Base-by-base conservation (phyloP, 2,329 filamentous ascomycete genomes). In the Penicillium sp. region DNA sequence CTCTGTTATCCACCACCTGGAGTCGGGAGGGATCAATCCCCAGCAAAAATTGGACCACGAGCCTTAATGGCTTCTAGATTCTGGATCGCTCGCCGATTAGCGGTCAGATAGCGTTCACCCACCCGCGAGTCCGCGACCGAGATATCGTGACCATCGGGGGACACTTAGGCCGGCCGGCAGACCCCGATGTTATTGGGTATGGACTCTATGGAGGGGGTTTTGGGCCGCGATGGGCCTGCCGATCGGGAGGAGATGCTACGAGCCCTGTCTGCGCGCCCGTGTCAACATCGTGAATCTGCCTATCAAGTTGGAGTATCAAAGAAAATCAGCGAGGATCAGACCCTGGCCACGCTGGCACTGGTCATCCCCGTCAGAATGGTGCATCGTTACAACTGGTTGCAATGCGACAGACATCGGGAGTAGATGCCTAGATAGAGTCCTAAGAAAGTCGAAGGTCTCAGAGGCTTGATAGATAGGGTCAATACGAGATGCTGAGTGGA, bases 21-120 rank as follows among this genome's bases (percentile, higher is more conserved):
- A 62, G 51, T 58, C 58, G 58, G 62, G 58, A 61, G 60, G 28
- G 60, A 66, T 66, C 58, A 56, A 56, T 35, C 45, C 47, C 50
- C 58, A 30, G n/a, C 42, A 30, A 30, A 50, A 50, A 19, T 19
- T 19, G 26, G 26, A 30, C 40, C 38, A 9, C 28, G 30, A 15
- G 12, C 9, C 28, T 59, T 12, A 30, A 54, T 24, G 30, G 38
- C 51, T 59, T 59, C 51, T 55, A 33, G 51, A 49, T 40, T 38
- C 24, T 53, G 42, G 63, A 63, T 63, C 60, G 54, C 28, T 26
- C 40, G 28, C 56, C 53, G 56, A 56, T 58, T 45, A 49, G 58
- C 63, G 63, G 56, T 63, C 60, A 64, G 58, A 62, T 62, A 49
- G 45, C 58, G 47, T 49, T 51, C 47, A 22, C 60, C 53, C 42